These are phyloP conservation scores for Boletus sp. DNA, from an alignment of 768 basidiomycete genomes.

Conservation along the genomic window DNA sequence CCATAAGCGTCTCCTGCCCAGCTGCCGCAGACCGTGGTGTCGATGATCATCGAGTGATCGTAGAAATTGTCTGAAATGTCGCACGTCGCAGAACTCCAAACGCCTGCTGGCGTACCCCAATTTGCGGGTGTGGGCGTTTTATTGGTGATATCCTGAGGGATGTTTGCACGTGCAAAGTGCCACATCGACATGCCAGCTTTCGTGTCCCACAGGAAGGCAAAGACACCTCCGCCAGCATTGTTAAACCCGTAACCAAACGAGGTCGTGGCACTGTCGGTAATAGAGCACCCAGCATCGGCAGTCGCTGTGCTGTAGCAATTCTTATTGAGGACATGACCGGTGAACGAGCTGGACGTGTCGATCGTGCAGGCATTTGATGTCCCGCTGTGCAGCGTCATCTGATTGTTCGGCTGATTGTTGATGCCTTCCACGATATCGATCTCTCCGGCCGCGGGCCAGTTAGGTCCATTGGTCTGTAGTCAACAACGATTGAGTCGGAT, in stretches of 20 bases:
- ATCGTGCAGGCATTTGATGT: constrained; percentile 33
- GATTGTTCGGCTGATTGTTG: constrained; percentile 54
- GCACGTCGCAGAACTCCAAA: constrained; percentile 48
- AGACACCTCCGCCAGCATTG: constrained; percentile 48
- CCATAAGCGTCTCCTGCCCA: constrained; percentile 26
- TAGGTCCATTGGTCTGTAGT: constrained; percentile 42
- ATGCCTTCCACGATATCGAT: constrained; percentile 77
- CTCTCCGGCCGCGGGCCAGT: constrained; percentile 56
- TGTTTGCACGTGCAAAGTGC: constrained; percentile 48
- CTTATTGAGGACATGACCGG: constrained; percentile 19
- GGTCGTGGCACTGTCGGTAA: constrained; percentile 35
- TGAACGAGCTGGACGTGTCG: constrained; percentile 16
- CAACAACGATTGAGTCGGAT: neutral
- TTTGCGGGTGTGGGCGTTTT: constrained; percentile 40
- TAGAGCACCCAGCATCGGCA: constrained; percentile 49
- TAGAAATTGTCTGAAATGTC: constrained; percentile 48
- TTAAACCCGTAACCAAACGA: constrained; percentile 41
- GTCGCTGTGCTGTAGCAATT: constrained; percentile 39
- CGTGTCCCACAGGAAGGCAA: constrained; percentile 50
- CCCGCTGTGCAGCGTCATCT: constrained; percentile 62
- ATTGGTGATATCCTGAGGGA: constrained; percentile 48
- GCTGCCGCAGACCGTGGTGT: constrained; percentile 32
- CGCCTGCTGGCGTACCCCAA: constrained; percentile 53
- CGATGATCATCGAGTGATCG: constrained; percentile 45
- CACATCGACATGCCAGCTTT: constrained; percentile 48